Conservation (phyloP, 129 eudicot genomes). For the Logfia minima region DNA sequence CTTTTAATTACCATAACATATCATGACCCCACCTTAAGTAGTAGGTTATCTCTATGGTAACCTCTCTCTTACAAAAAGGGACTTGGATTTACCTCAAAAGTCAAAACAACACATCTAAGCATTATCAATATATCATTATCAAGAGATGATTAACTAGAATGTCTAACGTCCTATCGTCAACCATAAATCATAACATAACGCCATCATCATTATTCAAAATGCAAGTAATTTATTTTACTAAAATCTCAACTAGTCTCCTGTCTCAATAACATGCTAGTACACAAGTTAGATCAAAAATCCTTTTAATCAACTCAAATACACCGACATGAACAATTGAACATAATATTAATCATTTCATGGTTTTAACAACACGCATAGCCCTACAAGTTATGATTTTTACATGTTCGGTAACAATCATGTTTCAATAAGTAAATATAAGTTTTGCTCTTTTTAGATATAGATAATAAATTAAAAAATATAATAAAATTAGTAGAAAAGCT, state of each 20-base stretch:
- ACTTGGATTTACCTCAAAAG: neutral
- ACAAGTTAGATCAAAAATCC: neutral
- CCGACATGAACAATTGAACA: neutral
- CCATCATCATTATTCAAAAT: neutral
- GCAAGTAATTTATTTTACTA: conserved; percentile 2
- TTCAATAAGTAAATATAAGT: neutral
- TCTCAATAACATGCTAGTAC: neutral
- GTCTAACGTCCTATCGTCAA: neutral
- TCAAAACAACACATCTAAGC: conserved; percentile 3
- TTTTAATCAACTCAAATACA: neutral
- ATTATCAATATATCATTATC: neutral
- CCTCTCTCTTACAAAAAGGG: neutral
- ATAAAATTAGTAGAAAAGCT: neutral
- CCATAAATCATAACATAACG: neutral
- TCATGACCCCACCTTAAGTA: too few relatives aligned
- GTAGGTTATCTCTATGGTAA: neutral
- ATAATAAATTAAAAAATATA: neutral
- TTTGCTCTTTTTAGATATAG: neutral
- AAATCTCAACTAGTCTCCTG: neutral
- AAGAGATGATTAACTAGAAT: neutral
- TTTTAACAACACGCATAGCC: neutral
- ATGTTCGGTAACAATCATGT: neutral
- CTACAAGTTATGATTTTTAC: neutral
- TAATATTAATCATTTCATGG: neutral
- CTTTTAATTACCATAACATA: too few relatives aligned